A percentile compares a stretch with the other conserved stretches of the same genome.
phyloP scores from a whole-genome alignment of 2,329 filamentous ascomycete genomes.

The Clonostachys chloroleuca region DNA sequence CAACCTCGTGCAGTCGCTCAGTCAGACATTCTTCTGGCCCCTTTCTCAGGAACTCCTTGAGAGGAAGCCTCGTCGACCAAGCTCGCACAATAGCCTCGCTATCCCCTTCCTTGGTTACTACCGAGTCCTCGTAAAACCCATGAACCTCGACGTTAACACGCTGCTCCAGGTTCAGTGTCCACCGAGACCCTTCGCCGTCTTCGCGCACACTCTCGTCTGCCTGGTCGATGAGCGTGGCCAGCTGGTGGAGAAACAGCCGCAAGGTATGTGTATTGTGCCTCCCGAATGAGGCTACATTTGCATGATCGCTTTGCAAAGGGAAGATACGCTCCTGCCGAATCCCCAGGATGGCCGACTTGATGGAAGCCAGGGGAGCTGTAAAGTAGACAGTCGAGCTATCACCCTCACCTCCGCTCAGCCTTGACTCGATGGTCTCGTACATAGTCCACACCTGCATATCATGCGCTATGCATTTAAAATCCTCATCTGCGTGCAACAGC shows the following conservation, averaged over 20 bases:
- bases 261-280: conserved; percentile 42
- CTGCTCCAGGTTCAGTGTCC: conserved; percentile 41
- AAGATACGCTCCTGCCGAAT: conserved; percentile 46
- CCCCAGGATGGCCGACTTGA: conserved; percentile 48
- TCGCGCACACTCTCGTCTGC: conserved; percentile 22
- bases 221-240: conserved; percentile 21
- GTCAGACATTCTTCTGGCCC: conserved; percentile 51
- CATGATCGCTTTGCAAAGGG: conserved; percentile 49
- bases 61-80: conserved; percentile 44
- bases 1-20: conserved; percentile 41
- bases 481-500: conserved; percentile 44
- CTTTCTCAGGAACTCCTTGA: conserved; percentile 48
- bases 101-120: conserved; percentile 11
- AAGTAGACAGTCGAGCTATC: conserved; percentile 40
- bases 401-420: conserved; percentile 37
- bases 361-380: conserved; percentile 53
- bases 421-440: conserved; percentile 58
- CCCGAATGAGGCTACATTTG: conserved; percentile 50
- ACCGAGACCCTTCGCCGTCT: conserved; percentile 24
- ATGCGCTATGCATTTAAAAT: conserved; percentile 50
- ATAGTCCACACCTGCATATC: conserved; percentile 60
- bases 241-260: conserved; percentile 28
- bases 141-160: conserved; percentile 51
- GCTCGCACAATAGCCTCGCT: conserved; percentile 28
- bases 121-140: conserved; percentile 55